Evolutionary conservation across 2,329 filamentous ascomycete genomes (phyloP), one percentile per base, ranked within the genome.

Genomic region (Colletotrichum eleusines): DNA sequence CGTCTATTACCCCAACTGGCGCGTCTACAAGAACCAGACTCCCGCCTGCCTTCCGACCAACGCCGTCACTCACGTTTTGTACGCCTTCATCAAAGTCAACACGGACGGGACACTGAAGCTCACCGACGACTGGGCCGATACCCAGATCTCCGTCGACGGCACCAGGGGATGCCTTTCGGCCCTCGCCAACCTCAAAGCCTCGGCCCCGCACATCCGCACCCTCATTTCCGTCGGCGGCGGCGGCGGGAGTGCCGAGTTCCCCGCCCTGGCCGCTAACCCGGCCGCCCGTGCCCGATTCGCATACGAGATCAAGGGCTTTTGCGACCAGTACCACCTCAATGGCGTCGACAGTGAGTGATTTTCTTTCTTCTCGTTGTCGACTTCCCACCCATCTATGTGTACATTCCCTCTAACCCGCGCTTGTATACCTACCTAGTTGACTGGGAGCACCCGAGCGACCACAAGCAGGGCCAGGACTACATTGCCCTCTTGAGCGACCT

Each of bases 201-300:
- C 85, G 69, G 84, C 89, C 67, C 86, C 84, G 1, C 82, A 84
- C 70, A 79, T 92, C 73, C 87, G 87, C 73, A 85, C 90, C 1
- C 81, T 92, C 18, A 81, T 92, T 6, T 92, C 90, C 1, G 82
- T 92, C 33, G 90, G 90, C n/a, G 90, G 90, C 28, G 90, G 88
- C 20, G 83, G 83, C 18, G 89, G 87, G 23, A 91, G 89, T 76
- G 85, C 86, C 63, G 86, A 89, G 68, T 92, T 92, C 74, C 84
- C 89, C 1, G 80, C 77, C 16, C 83, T 91, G 28, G 88, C 90
- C 20, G 81, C 82, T 20, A 84, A 82, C 74, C 79, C 81, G 16
- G 74, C 77, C 5, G 78, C 84, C 3, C 81, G 89, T 48, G 81
- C 85, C 53, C 85, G 80, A 1, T 91, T 92, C 77, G 88, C 87